A percentile compares a stretch with the other conserved stretches of the same genome.
Evolutionary conservation across 2,329 filamentous ascomycete genomes (phyloP).

Genomic region (Fusarium sp.): DNA sequence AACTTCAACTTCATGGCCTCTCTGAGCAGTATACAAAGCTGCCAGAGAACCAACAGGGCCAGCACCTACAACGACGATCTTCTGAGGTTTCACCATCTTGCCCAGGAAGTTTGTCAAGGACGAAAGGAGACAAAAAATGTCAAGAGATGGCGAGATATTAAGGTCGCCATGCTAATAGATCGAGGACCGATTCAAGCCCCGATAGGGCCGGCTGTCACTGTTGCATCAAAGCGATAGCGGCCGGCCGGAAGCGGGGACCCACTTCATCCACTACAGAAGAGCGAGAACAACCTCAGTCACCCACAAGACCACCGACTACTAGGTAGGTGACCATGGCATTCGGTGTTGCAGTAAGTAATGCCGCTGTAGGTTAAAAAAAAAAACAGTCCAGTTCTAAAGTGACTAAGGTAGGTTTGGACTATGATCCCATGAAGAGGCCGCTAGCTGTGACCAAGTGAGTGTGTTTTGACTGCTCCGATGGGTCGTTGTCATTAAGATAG

Average conservation of each 20-base stretch:
- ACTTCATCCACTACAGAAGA: conserved; percentile 9
- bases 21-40: conserved; percentile 87
- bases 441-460: not conserved
- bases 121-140: conserved; percentile 30
- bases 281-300: not conserved
- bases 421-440: not conserved
- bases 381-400: not conserved
- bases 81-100: conserved; percentile 60
- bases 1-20: conserved; percentile 89
- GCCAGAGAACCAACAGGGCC: conserved; percentile 93
- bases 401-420: not conserved
- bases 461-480: not conserved
- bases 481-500: not conserved
- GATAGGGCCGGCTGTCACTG: conserved; percentile 23
- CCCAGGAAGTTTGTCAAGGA: conserved; percentile 31
- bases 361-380: not conserved
- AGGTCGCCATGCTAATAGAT: conserved; percentile 20
- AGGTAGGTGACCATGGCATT: not conserved
- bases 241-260: conserved; percentile 25
- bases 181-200: conserved; percentile 15
- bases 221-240: conserved; percentile 33
- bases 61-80: conserved; percentile 86
- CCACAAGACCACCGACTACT: not conserved
- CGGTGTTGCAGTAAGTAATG: conserved; percentile 1
- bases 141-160: conserved; percentile 1